These are phyloP conservation scores for Russula ochroleuca DNA, from an alignment of 768 basidiomycete species.

Conservation along the genomic window DNA sequence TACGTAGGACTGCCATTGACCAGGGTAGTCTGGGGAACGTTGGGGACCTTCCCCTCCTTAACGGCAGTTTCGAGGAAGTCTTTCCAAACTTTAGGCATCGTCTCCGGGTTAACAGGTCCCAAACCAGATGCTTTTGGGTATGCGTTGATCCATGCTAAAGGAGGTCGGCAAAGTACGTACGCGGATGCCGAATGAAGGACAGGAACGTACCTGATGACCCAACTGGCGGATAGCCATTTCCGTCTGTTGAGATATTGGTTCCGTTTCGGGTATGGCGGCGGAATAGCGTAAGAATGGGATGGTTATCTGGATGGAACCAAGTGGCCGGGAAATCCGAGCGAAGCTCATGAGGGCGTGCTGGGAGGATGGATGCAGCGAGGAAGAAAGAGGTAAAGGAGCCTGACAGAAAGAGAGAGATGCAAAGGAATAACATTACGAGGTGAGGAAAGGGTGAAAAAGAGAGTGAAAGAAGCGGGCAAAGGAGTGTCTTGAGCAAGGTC, in stretches of 20 bases:
- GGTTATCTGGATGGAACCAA: slow-evolving; percentile 63
- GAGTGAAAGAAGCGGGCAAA: background rate
- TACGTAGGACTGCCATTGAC: slow-evolving; percentile 37
- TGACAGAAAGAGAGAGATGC: background rate
- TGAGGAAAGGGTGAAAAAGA: background rate
- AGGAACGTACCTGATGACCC: slow-evolving; percentile 39
- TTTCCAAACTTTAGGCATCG: slow-evolving; percentile 65
- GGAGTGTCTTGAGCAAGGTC: too few species aligned
- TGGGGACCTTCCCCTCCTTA: slow-evolving; percentile 64
- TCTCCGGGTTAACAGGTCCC: slow-evolving; percentile 43
- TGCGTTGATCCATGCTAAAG: slow-evolving; percentile 55
- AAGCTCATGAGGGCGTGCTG: slow-evolving; percentile 29
- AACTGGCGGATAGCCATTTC: background rate
- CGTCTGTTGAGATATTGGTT: slow-evolving; percentile 30
- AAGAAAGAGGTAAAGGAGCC: slow-evolving; percentile 27
- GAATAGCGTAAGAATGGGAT: slow-evolving; percentile 61
- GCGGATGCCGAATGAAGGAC: background rate
- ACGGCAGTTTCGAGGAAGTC: slow-evolving; percentile 59
- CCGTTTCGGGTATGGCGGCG: slow-evolving; percentile 42
- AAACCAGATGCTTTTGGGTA: slow-evolving; percentile 43
- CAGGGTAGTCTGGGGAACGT: slow-evolving; percentile 45
- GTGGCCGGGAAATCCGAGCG: slow-evolving; percentile 31
- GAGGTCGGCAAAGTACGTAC: background rate
- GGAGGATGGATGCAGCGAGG: slow-evolving; percentile 15
- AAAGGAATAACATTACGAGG: slow-evolving; percentile 9